A percentile compares a stretch with the other conserved stretches of the same genome.
phyloP scores from a whole-genome alignment of 169 alveolate species.

The Plasmodium cynomolgi region DNA sequence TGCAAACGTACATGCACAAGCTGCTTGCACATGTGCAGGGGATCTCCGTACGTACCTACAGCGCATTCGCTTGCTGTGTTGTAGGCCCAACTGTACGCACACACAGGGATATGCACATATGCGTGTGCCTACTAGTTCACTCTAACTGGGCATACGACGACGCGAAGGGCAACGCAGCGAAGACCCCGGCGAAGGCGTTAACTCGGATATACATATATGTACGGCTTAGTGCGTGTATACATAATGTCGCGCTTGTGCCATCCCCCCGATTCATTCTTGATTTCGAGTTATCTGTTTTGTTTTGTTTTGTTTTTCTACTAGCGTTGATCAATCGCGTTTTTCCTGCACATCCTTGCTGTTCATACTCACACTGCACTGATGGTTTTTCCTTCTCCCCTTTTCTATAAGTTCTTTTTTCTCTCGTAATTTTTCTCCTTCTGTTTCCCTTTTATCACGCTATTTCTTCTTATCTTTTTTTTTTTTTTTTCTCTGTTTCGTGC shows the following conservation, averaged over 20 bases:
- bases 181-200: not conserved
- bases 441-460: not conserved
- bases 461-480: not conserved
- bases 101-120: not conserved
- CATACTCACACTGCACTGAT: not conserved
- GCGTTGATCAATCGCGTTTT: not conserved
- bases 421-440: not conserved
- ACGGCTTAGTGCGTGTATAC: not conserved
- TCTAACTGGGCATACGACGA: not conserved
- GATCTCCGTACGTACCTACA: not conserved
- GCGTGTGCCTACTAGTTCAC: not conserved
- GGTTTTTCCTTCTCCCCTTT: not conserved
- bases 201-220: not conserved
- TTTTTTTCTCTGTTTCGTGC: slow-evolving; percentile 11
- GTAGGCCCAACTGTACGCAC: not conserved
- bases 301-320: not conserved
- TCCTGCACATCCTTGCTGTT: not conserved
- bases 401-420: not conserved
- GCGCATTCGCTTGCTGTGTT: not conserved
- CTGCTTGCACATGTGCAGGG: not conserved
- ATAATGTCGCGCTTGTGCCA: not conserved
- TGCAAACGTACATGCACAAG: not conserved
- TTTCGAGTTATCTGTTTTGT: not conserved
- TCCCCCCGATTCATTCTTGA: not conserved
- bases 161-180: not conserved